Conservation (phyloP, 805 yeast species). For the Suhomyces sp. region DNA sequence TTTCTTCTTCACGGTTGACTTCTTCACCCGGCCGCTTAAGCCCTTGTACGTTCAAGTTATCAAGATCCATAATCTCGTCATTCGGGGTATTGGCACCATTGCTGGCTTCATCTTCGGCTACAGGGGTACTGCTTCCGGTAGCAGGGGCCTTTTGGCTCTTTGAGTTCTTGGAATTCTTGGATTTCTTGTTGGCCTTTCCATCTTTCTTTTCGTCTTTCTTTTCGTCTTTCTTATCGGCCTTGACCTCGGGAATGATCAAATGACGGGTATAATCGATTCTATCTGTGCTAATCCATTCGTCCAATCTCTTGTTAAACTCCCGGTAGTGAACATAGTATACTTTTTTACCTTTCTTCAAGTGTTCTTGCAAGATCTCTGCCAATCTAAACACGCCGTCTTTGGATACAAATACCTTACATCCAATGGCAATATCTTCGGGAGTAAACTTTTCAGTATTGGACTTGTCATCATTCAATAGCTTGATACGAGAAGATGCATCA, state of each 20-base stretch:
- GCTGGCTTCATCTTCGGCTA: slow-evolving; percentile 21
- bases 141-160: slow-evolving; percentile 14
- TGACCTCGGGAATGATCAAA: slow-evolving; percentile 67
- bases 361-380: slow-evolving; percentile 83
- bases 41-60: slow-evolving; percentile 82
- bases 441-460: slow-evolving; percentile 17
- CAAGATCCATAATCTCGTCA: slow-evolving; percentile 80
- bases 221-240: slow-evolving; percentile 46
- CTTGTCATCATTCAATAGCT: slow-evolving; percentile 9
- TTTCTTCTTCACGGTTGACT: slow-evolving; percentile 84
- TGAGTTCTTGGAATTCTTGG: slow-evolving; percentile 23
- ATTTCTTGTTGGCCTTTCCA: slow-evolving; percentile 24
- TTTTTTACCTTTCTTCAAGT: slow-evolving; percentile 68
- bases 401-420: slow-evolving; percentile 77
- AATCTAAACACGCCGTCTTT: slow-evolving; percentile 78
- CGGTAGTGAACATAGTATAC: slow-evolving; percentile 91
- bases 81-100: slow-evolving; percentile 24
- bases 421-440: slow-evolving; percentile 57
- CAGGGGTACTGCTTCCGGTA: slow-evolving; percentile 19
- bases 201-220: slow-evolving; percentile 46
- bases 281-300: slow-evolving; percentile 83
- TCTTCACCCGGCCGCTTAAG: slow-evolving; percentile 62
- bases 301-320: slow-evolving; percentile 92
- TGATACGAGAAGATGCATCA: slow-evolving; percentile 10
- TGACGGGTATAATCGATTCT: slow-evolving; percentile 72